phyloP scores from a whole-genome alignment of 2,329 filamentous ascomycete species.

The Pseudonectria buxi region DNA sequence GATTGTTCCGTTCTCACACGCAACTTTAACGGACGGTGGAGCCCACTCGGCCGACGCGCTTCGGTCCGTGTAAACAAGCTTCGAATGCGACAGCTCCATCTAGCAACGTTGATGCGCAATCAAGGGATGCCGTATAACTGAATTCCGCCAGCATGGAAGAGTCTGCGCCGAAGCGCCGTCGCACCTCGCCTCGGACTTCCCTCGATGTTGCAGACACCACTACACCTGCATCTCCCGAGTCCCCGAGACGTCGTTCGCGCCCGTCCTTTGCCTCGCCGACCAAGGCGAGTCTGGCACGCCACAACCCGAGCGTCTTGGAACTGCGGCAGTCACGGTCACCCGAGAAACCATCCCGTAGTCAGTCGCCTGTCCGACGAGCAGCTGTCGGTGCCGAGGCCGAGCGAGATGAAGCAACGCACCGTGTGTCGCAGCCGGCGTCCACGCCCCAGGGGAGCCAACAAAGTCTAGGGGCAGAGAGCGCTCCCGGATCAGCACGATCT shows the following conservation, averaged over 20 bases:
- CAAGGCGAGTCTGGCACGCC: constrained; percentile 54
- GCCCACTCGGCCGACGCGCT: constrained; percentile 20
- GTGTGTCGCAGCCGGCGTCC: constrained; percentile 25
- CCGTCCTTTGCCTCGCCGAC: constrained; percentile 63
- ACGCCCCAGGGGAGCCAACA: constrained; percentile 2
- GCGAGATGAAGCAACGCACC: constrained; percentile 20
- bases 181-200: constrained; percentile 47
- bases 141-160: constrained; percentile 35
- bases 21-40: constrained; percentile 16
- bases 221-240: constrained; percentile 21
- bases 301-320: constrained; percentile 52
- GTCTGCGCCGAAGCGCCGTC: constrained; percentile 58
- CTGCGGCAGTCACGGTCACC: constrained; percentile 35
- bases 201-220: constrained; percentile 21
- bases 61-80: constrained; percentile 18
- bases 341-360: constrained; percentile 20
- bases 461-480: constrained; percentile 2
- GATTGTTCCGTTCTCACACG: too few species aligned
- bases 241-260: constrained; percentile 27
- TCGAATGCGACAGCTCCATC: constrained; percentile 15
- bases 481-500: constrained; percentile 10
- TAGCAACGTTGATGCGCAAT: constrained; percentile 9
- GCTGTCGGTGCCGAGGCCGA: constrained; percentile 16
- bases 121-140: neutral
- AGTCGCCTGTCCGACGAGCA: constrained; percentile 4